Conservation (phyloP, 805 yeast genomes). For the Yarrowia osloensis region DNA sequence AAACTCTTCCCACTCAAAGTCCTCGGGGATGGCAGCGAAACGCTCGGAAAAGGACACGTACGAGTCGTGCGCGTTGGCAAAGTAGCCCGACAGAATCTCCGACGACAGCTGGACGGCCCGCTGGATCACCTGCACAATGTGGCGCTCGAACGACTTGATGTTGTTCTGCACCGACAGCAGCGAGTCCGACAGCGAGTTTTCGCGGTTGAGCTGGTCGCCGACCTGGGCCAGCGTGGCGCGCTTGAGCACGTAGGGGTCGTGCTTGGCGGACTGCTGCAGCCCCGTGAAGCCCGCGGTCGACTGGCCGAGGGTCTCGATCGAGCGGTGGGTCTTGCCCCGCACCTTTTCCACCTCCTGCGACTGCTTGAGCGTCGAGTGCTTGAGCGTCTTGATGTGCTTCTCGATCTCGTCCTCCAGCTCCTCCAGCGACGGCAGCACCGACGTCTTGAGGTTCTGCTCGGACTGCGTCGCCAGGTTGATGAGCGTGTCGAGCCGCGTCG, state of each 20-base stretch:
- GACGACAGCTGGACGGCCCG: constrained; percentile 44
- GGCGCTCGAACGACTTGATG: constrained; percentile 48
- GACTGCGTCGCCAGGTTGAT: constrained; percentile 45
- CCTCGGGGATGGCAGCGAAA: constrained; percentile 44
- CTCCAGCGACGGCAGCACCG: constrained; percentile 50
- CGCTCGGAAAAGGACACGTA: constrained; percentile 41
- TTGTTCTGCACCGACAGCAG: constrained; percentile 48
- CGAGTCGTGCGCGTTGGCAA: constrained; percentile 40
- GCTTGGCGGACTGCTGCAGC: constrained; percentile 39
- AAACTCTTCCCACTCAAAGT: constrained; percentile 52
- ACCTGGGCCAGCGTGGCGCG: constrained; percentile 46
- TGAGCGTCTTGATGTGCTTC: constrained; percentile 56
- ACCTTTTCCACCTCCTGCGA: constrained; percentile 46
- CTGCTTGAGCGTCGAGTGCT: constrained; percentile 43
- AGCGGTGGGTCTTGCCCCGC: constrained; percentile 44
- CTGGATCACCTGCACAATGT: constrained; percentile 48
- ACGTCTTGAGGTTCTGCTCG: constrained; percentile 45
- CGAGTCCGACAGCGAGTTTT: constrained; percentile 51
- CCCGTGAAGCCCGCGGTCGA: constrained; percentile 42
- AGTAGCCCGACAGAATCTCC: constrained; percentile 41
- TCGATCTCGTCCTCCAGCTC: constrained; percentile 52
- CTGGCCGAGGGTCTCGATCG: constrained; percentile 45
- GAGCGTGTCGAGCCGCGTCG: constrained; percentile 42
- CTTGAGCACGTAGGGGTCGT: constrained; percentile 52
- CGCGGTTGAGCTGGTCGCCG: constrained; percentile 49